These are phyloP conservation scores for Cladosporium sp. DNA, from an alignment of 2,329 filamentous ascomycete species.

Conservation along the genomic window DNA sequence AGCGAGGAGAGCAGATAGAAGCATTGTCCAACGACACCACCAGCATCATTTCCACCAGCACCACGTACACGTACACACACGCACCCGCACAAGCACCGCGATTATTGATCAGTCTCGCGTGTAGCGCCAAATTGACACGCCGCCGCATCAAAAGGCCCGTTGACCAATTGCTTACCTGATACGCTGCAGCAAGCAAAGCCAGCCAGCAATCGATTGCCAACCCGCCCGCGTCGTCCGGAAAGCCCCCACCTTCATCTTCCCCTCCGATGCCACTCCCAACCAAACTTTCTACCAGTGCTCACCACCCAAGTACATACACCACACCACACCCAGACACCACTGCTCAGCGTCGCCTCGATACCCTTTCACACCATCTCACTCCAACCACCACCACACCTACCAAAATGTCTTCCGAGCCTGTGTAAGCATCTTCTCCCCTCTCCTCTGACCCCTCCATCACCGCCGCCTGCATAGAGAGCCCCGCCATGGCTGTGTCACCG, in stretches of 20 bases:
- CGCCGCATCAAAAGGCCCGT: constrained; percentile 1
- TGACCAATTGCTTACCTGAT: constrained; percentile 17
- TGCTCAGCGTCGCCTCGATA: constrained; percentile 13
- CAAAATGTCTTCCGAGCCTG: constrained; percentile 34
- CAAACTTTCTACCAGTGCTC: constrained; percentile 11
- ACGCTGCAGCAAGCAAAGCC: constrained; percentile 4
- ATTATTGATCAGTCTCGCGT: constrained; percentile 1
- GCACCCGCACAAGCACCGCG: not conserved
- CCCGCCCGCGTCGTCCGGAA: constrained; percentile 1
- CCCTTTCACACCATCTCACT: constrained; percentile 14
- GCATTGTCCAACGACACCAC: not conserved
- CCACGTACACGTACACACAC: not conserved
- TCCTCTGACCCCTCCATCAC: constrained; percentile 18
- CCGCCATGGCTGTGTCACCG: constrained; percentile 8
- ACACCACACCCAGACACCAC: not conserved
- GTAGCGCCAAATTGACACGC: constrained; percentile 4
- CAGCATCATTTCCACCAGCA: not conserved
- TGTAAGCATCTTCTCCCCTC: constrained; percentile 28
- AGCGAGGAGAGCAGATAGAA: not conserved
- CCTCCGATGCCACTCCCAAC: constrained; percentile 17
- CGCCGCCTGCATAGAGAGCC: constrained; percentile 7
- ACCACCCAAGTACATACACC: constrained; percentile 12
- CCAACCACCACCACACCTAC: constrained; percentile 16
- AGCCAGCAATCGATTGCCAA: constrained; percentile 4
- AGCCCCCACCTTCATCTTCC: constrained; percentile 4